Evolutionary conservation across 2,329 filamentous ascomycete genomes (phyloP), one percentile per base, ranked within the genome.

Genomic region (Periconia digitata): DNA sequence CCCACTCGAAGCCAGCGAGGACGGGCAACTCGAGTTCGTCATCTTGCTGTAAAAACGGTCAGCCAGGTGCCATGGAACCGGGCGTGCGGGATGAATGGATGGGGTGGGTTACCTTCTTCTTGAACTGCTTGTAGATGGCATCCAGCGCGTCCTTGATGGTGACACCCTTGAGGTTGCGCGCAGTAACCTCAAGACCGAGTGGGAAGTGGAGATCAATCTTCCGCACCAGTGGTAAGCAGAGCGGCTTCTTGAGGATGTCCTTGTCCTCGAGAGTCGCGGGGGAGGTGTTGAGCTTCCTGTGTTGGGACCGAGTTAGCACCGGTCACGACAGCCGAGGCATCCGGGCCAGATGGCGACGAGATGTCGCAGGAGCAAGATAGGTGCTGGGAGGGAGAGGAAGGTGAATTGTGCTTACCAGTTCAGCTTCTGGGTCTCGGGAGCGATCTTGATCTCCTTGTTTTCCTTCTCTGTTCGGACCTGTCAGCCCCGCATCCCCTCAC

Each of bases 71-170:
- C 10, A 44, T 47, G 44, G 43, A 44, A 44, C 36, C 56, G 20
- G 34, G 40, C 6, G 27, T 22, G 22, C 15, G 13, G 43, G 27
- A n/a, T 44, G 56, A 40, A 61, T 50, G 39, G 46, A n/a, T 6
- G 5, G 12, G 27, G 27, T 32, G 12, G 27, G 27, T 32, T 75
- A 92, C 92, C 83, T 92, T 87, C 85, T 96, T 96, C 83, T 95
- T 95, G 81, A 90, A 95, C 62, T 89, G 84, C 80, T 96, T 96
- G 81, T 96, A 81, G 75, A 97, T 96, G 65, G 90, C 92, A 72
- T 96, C 92, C 72, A 96, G 72, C 49, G 91, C 91, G 74, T 97
- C 92, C 80, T 96, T 96, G 80, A 97, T 92, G 48, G 92, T 97
- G 60, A 97, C 91, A 47, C 92, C 92, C 74, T 92, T 92, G 63